Conservation (phyloP, 2,329 filamentous ascomycete species). For the Talaromyces sp. region DNA sequence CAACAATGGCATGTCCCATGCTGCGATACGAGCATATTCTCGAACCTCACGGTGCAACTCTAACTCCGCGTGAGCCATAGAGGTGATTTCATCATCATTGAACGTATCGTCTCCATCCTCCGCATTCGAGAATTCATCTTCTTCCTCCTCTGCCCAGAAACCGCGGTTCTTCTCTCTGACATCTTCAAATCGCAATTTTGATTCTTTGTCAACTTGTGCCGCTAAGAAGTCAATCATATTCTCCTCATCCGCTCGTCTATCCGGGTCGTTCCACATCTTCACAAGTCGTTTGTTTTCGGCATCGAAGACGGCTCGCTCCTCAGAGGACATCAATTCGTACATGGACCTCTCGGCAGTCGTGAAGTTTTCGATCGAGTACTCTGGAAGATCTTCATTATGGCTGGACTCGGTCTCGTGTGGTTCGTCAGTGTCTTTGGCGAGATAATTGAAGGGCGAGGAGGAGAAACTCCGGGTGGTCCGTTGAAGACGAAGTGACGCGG, state of each 20-base stretch:
- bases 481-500: conserved; percentile 16
- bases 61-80: conserved; percentile 78
- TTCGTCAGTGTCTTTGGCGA: conserved; percentile 29
- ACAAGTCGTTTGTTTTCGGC: conserved; percentile 34
- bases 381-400: conserved; percentile 30
- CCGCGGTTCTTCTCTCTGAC: conserved; percentile 27
- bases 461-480: conserved; percentile 33
- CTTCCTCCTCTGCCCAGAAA: conserved; percentile 45
- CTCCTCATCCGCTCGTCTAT: conserved; percentile 28
- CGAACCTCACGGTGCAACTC: conserved; percentile 84
- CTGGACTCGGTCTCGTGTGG: conserved; percentile 29
- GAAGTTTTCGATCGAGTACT: conserved; percentile 37
- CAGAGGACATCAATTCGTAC: conserved; percentile 39
- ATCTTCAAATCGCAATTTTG: conserved; percentile 30
- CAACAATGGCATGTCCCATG: conserved; percentile 94
- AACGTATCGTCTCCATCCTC: conserved; percentile 54
- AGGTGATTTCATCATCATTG: conserved; percentile 78
- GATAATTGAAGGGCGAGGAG: conserved; percentile 30
- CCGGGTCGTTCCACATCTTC: conserved; percentile 37
- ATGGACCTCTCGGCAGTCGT: conserved; percentile 34
- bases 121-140: conserved; percentile 42
- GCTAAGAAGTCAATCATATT: conserved; percentile 33
- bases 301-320: conserved; percentile 36
- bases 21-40: conserved; percentile 79
- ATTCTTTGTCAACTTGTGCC: conserved; percentile 31